These are phyloP conservation scores for Colletotrichum agaves DNA, from an alignment of 2,329 filamentous ascomycete species.

Conservation along the genomic window DNA sequence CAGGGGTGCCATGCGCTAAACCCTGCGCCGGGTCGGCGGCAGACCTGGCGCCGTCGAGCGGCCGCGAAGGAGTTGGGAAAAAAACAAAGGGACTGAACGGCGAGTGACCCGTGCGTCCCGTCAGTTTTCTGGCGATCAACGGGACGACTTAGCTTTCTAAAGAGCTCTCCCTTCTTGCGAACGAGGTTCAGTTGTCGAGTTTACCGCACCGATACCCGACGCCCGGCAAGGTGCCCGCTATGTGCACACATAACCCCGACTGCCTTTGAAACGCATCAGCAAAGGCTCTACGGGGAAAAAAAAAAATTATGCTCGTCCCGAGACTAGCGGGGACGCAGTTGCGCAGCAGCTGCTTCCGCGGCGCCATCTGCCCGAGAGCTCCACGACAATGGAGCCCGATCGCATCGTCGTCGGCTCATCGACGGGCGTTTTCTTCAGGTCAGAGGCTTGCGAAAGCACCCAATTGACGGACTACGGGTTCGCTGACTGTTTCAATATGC, in stretches of 20 bases:
- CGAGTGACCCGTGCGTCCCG: constrained; percentile 11
- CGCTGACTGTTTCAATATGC: background rate
- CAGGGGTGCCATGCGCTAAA: constrained; percentile 27
- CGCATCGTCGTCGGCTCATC: constrained; percentile 17
- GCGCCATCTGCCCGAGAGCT: constrained; percentile 12
- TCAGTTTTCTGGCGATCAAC: constrained; percentile 15
- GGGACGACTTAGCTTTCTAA: background rate
- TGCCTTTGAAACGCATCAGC: constrained; percentile 15
- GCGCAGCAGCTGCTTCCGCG: constrained; percentile 32
- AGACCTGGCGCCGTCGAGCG: constrained; percentile 15
- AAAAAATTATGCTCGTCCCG: constrained; percentile 19
- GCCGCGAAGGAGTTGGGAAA: background rate
- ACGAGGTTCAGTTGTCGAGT: background rate
- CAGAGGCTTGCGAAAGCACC: constrained; percentile 15
- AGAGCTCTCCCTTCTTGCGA: background rate
- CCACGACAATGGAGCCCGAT: constrained; percentile 11
- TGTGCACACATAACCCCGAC: constrained; percentile 4
- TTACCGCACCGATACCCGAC: background rate
- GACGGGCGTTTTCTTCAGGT: constrained; percentile 41
- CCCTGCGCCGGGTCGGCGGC: constrained; percentile 29
- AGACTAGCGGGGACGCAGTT: constrained; percentile 34
- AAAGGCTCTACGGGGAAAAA: constrained; percentile 4
- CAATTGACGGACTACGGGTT: background rate
- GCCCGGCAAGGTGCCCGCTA: constrained; percentile 6
- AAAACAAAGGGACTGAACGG: background rate